These are phyloP conservation scores for Paramecium biaurelia DNA, from an alignment of 73 alveolate genomes.

Conservation along the genomic window DNA sequence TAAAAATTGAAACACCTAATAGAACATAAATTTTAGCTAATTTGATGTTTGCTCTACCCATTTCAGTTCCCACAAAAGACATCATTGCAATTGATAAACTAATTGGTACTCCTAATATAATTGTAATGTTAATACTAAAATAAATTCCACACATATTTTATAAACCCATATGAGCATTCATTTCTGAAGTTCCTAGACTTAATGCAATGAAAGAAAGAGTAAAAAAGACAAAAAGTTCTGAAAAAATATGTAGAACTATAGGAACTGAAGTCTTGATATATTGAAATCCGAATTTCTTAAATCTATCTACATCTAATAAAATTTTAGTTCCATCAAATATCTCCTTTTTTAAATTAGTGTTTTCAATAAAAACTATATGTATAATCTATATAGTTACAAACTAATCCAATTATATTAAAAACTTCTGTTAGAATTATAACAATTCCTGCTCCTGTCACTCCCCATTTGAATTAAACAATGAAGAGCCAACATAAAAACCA, in stretches of 20 bases:
- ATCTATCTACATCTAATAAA: not conserved
- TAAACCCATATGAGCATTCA: conserved; percentile 36
- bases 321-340: not conserved
- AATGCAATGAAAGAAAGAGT: not conserved
- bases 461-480: not conserved
- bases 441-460: conserved; percentile 1
- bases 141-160: not conserved
- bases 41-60: not conserved
- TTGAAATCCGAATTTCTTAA: not conserved
- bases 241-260: not conserved
- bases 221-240: conserved; percentile 2
- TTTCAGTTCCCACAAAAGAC: conserved; percentile 32
- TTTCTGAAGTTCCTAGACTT: not conserved
- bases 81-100: not conserved
- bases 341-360: not conserved
- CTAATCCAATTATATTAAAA: not conserved
- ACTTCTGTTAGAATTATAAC: not conserved
- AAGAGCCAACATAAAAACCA: conserved; percentile 5
- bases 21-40: not conserved
- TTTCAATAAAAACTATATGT: conserved; percentile 8
- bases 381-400: no score
- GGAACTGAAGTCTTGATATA: conserved; percentile 18
- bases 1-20: not conserved
- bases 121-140: not conserved
- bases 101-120: not conserved